Evolutionary conservation across 2,329 filamentous ascomycete species (phyloP).

Genomic region (Macrophomina pseudophaseolina): DNA sequence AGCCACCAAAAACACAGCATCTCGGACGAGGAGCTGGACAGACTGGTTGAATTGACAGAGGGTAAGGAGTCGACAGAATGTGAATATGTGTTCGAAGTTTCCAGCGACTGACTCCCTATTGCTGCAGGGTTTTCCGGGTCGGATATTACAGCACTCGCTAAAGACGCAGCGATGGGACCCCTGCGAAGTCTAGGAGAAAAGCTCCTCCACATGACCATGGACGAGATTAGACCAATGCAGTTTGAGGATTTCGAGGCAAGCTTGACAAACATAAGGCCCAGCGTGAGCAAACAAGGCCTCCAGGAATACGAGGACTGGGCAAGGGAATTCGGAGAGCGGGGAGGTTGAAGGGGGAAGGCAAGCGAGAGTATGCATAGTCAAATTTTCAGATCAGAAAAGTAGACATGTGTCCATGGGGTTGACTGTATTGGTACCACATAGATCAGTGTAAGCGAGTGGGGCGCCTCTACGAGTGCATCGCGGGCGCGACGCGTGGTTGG

Average conservation of each 20-base stretch:
- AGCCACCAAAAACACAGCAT: slow-evolving; percentile 87
- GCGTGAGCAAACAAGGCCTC: slow-evolving; percentile 82
- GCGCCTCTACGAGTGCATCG: too few relatives aligned
- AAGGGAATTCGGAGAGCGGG: slow-evolving; percentile 87
- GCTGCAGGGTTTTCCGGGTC: slow-evolving; percentile 89
- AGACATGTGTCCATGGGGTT: too few relatives aligned
- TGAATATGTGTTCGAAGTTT: not conserved
- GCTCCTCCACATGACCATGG: slow-evolving; percentile 87
- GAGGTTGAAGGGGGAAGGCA: slow-evolving; percentile 59
- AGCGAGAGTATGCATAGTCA: not conserved
- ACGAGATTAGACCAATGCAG: slow-evolving; percentile 87
- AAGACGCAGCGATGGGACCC: slow-evolving; percentile 97
- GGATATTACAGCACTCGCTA: slow-evolving; percentile 94
- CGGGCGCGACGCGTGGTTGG: too few relatives aligned
- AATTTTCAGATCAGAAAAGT: not conserved
- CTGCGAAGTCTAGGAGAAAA: slow-evolving; percentile 88
- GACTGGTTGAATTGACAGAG: slow-evolving; percentile 80
- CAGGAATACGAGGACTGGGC: slow-evolving; percentile 96
- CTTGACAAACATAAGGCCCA: slow-evolving; percentile 82
- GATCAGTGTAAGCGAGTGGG: too few relatives aligned
- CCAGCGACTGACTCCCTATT: not conserved
- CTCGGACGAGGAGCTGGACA: slow-evolving; percentile 71
- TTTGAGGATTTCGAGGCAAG: slow-evolving; percentile 85
- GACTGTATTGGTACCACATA: too few relatives aligned
- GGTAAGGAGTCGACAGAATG: slow-evolving; percentile 58